Base-by-base conservation (phyloP, 129 eudicot species). In the Arctium minus region DNA sequence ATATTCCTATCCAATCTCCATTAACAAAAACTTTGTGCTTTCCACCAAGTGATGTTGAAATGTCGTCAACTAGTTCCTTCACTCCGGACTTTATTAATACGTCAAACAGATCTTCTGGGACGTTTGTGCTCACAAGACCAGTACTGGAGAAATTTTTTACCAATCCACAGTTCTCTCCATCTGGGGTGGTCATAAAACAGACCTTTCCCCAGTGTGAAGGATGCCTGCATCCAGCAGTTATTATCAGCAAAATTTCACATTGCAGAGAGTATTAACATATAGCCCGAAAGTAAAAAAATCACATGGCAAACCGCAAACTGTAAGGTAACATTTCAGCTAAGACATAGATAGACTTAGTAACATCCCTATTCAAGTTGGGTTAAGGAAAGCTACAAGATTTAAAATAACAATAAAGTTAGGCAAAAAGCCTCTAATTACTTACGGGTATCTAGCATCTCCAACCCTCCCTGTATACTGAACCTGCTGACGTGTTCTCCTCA, bases 401-500 rank as follows among this genome's bases (percentile, higher is more conserved):
- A 12, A 75, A 67, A 40, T n/a, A 44, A 70, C 27, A 32, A 48
- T 53, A 56, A 73, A 13, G 10, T 7, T 40, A 60, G 11, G 39
- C 17, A 11, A 31, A 73, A 39, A 35, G 13, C 3, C 35, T 72
- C 1, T 13, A 72, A 73, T 3, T 40, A 86, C 97, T 90, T 87
- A 95, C 99, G 97, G 99, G 87, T 96, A 96, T 91, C 99, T 86
- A 17, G 97, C 98, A 84, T 91, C 99, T 13, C 97, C 98, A 85
- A 89, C 98, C 81, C 90, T 89, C 39, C 99, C 97, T 5, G 97
- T 89, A 86, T 94, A 94, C 38, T 80, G 71, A 42, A 94, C 96
- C 83, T 94, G 98, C 82, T 90, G 99, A 17, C 97, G 97, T 27
- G 92, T 85, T 84, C 92, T 93, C 83, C 99, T 93, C 97, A 93